Evolutionary conservation across 108 stramenopile species (phyloP).

Genomic region (Fragilaria crotonensis): DNA sequence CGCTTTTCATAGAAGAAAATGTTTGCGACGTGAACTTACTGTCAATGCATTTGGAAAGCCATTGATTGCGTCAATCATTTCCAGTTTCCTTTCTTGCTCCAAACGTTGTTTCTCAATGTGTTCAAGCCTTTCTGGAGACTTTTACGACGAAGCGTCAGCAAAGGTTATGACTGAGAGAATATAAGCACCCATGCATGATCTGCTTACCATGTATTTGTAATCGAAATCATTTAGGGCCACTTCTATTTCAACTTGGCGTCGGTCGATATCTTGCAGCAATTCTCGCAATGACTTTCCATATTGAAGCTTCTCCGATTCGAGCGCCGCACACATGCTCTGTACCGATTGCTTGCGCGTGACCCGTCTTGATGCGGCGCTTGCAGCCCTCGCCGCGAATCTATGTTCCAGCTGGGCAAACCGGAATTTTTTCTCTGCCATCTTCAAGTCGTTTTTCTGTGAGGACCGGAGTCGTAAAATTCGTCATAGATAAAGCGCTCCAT

Average conservation of each 20-base stretch:
- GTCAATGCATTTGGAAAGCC: conserved; percentile 31
- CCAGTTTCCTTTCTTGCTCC: conserved; percentile 17
- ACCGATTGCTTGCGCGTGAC: background rate
- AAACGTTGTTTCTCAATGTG: conserved; percentile 3
- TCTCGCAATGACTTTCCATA: conserved; percentile 22
- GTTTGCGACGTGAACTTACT: background rate
- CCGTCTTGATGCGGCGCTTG: background rate
- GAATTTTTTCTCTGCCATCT: conserved; percentile 3
- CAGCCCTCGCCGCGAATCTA: conserved; percentile 10
- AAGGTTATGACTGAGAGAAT: background rate
- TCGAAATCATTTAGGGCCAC: background rate
- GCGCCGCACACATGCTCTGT: background rate
- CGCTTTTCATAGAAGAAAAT: background rate
- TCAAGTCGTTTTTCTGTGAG: conserved; percentile 13
- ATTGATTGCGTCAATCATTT: conserved; percentile 33
- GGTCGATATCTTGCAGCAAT: conserved; percentile 27
- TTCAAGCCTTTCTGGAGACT: conserved; percentile 2
- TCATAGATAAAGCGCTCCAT: conserved; percentile 24
- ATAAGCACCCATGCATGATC: background rate
- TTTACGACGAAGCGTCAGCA: background rate
- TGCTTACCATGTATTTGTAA: background rate
- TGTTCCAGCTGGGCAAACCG: conserved; percentile 16
- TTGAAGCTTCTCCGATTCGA: conserved; percentile 11
- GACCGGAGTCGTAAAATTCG: conserved; percentile 30
- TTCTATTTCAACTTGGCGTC: conserved; percentile 8